A percentile compares a stretch with the other conserved stretches of the same genome.
Evolutionary conservation across 495 filamentous ascomycete genomes (phyloP).

Genomic region (Delitschia confertaspora): DNA sequence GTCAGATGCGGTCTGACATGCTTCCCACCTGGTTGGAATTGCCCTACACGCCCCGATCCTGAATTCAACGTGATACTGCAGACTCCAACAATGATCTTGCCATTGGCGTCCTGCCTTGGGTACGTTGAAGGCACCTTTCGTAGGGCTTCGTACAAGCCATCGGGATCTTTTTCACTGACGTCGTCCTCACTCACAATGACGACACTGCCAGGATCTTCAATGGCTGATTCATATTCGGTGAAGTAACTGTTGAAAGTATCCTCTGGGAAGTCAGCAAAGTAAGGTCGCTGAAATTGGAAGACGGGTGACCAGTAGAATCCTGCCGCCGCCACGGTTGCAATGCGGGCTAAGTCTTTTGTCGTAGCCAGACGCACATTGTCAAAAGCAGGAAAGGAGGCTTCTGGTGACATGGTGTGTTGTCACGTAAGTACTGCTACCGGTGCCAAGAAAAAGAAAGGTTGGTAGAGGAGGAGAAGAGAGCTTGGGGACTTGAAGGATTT

Average conservation of each 20-base stretch:
- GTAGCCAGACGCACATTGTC: slow-evolving; percentile 19
- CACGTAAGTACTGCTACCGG: too few species aligned
- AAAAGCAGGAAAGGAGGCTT: slow-evolving; percentile 5
- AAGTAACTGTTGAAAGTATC: slow-evolving; percentile 19
- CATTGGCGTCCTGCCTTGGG: not conserved
- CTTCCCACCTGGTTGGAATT: slow-evolving; percentile 12
- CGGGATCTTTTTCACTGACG: not conserved
- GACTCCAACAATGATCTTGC: slow-evolving; percentile 14
- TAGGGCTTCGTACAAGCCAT: slow-evolving; percentile 13
- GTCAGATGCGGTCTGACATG: slow-evolving; percentile 3
- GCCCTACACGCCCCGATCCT: slow-evolving; percentile 4
- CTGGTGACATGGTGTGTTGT: slow-evolving; percentile 2
- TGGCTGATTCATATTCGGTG: slow-evolving; percentile 10
- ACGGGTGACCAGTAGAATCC: slow-evolving; percentile 23
- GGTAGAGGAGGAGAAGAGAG: too few species aligned
- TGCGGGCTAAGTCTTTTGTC: slow-evolving; percentile 14
- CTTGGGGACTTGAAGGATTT: too few species aligned
- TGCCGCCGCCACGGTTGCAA: slow-evolving; percentile 20
- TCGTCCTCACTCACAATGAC: slow-evolving; percentile 21
- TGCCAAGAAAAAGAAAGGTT: too few species aligned
- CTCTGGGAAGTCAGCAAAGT: slow-evolving; percentile 15
- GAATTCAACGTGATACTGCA: slow-evolving; percentile 13
- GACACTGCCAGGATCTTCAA: slow-evolving; percentile 8
- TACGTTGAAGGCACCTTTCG: slow-evolving; percentile 2
- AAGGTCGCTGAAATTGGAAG: slow-evolving; percentile 21